These are phyloP conservation scores for Candida railenensis DNA, from an alignment of 805 yeast genomes.

Conservation along the genomic window DNA sequence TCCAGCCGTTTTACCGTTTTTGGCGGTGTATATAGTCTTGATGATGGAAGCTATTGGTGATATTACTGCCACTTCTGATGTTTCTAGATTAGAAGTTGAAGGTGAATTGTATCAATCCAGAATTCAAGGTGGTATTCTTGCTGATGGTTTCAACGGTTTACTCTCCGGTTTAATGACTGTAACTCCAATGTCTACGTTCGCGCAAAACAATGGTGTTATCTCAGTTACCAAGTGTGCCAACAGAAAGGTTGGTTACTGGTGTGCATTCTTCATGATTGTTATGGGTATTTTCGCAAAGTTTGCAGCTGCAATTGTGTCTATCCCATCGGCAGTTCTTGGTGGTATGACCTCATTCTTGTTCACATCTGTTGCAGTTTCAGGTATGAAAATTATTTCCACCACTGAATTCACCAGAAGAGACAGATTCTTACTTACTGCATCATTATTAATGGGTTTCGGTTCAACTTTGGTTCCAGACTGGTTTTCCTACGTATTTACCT, in stretches of 20 bases:
- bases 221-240: conserved; percentile 90
- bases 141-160: conserved; percentile 82
- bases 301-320: conserved; percentile 82
- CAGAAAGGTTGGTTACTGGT: conserved; percentile 76
- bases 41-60: conserved; percentile 96
- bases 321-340: conserved; percentile 54
- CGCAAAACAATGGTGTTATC: conserved; percentile 94
- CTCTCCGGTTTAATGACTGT: conserved; percentile 76
- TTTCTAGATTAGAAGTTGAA: conserved; percentile 79
- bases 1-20: conserved; percentile 80
- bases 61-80: conserved; percentile 91
- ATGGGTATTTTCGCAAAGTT: conserved; percentile 90
- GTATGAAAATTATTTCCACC: conserved; percentile 62
- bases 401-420: conserved; percentile 70
- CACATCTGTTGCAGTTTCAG: conserved; percentile 75
- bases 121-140: conserved; percentile 89
- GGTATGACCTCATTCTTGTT: conserved; percentile 84
- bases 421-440: conserved; percentile 66
- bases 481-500: conserved; percentile 66
- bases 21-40: conserved; percentile 77
- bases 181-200: conserved; percentile 91
- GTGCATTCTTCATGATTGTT: conserved; percentile 73
- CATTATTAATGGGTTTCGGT: conserved; percentile 66
- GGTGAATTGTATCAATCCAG: conserved; percentile 81
- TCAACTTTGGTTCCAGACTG: conserved; percentile 62